phyloP scores from a whole-genome alignment of 345 rosid genomes.

The Garcia nutans region DNA sequence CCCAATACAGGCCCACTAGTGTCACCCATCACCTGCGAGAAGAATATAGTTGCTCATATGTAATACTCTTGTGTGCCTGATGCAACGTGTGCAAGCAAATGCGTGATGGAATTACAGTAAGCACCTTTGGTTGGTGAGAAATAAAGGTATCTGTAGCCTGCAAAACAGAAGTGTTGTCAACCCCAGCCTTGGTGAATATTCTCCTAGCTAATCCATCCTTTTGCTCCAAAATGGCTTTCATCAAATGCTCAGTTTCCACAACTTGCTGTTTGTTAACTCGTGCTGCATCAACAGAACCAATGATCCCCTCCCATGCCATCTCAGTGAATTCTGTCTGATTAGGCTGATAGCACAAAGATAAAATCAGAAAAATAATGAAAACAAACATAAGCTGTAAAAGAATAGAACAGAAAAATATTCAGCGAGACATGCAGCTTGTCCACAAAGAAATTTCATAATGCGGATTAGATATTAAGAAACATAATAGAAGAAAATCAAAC shows the following conservation, averaged over 20 bases:
- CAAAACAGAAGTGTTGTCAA: constrained; percentile 64
- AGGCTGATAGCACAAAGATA: constrained; percentile 26
- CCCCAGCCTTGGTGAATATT: constrained; percentile 70
- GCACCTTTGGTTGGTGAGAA: constrained; percentile 70
- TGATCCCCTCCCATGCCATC: constrained; percentile 87
- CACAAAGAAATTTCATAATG: not conserved
- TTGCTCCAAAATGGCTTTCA: constrained; percentile 92
- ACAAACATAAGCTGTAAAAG: no score
- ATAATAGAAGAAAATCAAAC: not conserved
- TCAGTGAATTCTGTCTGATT: constrained; percentile 70
- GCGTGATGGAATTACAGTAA: not conserved
- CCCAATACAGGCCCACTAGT: constrained; percentile 70
- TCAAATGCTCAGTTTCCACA: constrained; percentile 83
- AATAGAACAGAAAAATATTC: no score
- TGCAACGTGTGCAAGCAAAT: not conserved
- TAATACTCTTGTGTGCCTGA: not conserved
- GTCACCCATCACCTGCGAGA: constrained; percentile 58
- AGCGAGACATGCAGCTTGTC: not conserved
- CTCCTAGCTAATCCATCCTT: constrained; percentile 84
- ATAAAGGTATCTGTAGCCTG: constrained; percentile 66
- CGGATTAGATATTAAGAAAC: not conserved
- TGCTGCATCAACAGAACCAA: constrained; percentile 72
- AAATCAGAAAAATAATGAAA: not conserved
- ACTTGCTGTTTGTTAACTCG: constrained; percentile 57
- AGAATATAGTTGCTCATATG: not conserved